Percentiles rank a stretch among this genome's conserved stretches.
phyloP scores from a whole-genome alignment of 169 alveolate species.

The Plasmodium ovale region DNA sequence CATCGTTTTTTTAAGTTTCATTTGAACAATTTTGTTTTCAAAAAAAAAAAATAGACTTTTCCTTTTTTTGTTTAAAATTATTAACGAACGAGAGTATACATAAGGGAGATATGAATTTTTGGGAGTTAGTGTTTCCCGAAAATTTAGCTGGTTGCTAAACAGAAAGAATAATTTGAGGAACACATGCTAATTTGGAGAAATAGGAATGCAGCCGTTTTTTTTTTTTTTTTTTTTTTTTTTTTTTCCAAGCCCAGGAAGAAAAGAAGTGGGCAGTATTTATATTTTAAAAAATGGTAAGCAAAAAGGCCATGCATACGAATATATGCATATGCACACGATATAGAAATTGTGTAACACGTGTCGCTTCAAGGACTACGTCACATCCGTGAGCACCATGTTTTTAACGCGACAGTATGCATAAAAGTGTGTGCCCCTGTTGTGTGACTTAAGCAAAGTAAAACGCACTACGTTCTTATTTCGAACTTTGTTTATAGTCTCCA shows the following conservation, averaged over 20 bases:
- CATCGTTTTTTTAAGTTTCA: neutral
- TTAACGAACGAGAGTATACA: neutral
- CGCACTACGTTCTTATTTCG: constrained; percentile 10
- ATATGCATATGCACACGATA: too few relatives aligned
- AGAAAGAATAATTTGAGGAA: constrained; percentile 1
- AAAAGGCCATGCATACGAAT: too few relatives aligned
- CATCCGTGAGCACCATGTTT: constrained; percentile 10
- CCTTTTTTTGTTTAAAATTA: neutral
- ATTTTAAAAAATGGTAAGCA: neutral
- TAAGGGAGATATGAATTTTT: neutral
- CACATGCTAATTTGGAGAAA: neutral
- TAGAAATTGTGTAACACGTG: too few relatives aligned
- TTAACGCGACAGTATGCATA: constrained; percentile 5
- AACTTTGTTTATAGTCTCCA: constrained; percentile 16
- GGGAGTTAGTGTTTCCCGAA: too few relatives aligned
- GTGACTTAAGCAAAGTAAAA: constrained; percentile 49
- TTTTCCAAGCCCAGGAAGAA: neutral
- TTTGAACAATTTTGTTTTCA: neutral
- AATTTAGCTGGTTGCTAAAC: constrained; percentile 7
- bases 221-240: neutral
- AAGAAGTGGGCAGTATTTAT: neutral
- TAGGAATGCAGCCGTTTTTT: neutral
- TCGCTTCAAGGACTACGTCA: too few relatives aligned
- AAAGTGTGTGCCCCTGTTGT: constrained; percentile 2
- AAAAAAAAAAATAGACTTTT: neutral